Base-by-base conservation (phyloP, 2,329 filamentous ascomycete species). In the Volutella citrinella region DNA sequence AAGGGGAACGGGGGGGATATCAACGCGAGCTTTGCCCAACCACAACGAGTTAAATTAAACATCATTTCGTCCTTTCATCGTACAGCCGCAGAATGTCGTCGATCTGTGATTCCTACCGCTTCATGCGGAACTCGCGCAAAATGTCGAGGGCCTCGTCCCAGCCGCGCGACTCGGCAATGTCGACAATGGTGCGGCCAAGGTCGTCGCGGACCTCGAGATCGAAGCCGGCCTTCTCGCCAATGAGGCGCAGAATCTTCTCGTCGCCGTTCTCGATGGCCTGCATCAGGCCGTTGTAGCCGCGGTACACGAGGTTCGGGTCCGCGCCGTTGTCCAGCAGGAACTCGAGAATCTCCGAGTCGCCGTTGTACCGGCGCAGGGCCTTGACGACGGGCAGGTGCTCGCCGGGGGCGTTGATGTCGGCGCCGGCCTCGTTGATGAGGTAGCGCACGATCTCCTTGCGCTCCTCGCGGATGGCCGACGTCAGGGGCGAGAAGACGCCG, bases 331-430 rank as follows among this genome's bases (percentile, higher is more conserved):
- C 70, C 7, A 86, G 67, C 6, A 86, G 66, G 60, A 81, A 66
- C 55, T 80, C 72, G 19, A 85, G 68, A 34, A 82, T 76, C 24
- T 77, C 72, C 1, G 73, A 70, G 45, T 83, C 65, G 8, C 68
- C 67, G 34, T 72, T 65, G 48, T 74, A 74, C 15, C 78, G 66
- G 5, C 81, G 72, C 27, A 86, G 68, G 3, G 82, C 78, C 58
- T 85, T 86, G 55, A 86, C 80, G 33, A 86, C 72, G 7, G 82
- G 82, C 10, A 86, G 61, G 56, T 86, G 82, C 64, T 86, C 82
- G 14, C 82, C 82, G 0, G 82, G 80, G 1, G 76, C 67, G 52
- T 84, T 84, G 27, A 78, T 70, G 48, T 84, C 78, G 0, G 80
- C 81, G 8, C 71, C 72, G 2, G 72, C 79, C 41, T 80, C 72